phyloP scores from a whole-genome alignment of 2,329 filamentous ascomycete species.

The Penicillium digitatum region DNA sequence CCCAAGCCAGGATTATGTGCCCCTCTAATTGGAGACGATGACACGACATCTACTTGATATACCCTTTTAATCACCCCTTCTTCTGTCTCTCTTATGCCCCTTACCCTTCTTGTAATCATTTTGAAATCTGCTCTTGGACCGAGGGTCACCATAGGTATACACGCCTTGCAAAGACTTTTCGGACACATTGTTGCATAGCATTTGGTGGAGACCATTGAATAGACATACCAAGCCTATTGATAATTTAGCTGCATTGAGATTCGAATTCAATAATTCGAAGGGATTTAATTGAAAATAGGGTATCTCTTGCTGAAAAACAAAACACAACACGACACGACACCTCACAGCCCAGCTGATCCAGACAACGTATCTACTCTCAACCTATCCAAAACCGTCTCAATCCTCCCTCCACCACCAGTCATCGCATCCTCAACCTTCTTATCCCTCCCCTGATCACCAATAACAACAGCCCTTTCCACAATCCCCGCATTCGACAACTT shows the following conservation, averaged over 20 bases:
- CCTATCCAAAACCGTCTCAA: constrained; percentile 36
- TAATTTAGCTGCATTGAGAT: background rate
- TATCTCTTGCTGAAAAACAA: constrained; percentile 8
- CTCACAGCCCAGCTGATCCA: background rate
- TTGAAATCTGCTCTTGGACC: constrained; percentile 11
- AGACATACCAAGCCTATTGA: constrained; percentile 10
- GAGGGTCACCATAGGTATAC: constrained; percentile 12
- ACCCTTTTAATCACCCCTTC: constrained; percentile 7
- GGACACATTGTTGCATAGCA: constrained; percentile 27
- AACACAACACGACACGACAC: background rate
- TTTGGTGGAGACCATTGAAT: constrained; percentile 28
- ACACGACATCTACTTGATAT: constrained; percentile 5
- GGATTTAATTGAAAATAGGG: constrained; percentile 7
- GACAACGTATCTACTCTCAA: constrained; percentile 18
- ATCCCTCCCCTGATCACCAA: constrained; percentile 40
- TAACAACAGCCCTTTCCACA: constrained; percentile 43
- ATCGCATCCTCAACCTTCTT: constrained; percentile 36
- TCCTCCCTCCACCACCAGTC: constrained; percentile 32
- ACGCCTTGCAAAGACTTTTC: constrained; percentile 22
- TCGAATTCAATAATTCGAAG: too few species aligned
- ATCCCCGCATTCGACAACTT: constrained; percentile 40
- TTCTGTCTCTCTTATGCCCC: constrained; percentile 6
- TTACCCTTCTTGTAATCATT: constrained; percentile 21
- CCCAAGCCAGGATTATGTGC: background rate
- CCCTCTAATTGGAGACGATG: constrained; percentile 2